Base-by-base conservation (phyloP, 306 rosid species). In the Urtica urens region DNA sequence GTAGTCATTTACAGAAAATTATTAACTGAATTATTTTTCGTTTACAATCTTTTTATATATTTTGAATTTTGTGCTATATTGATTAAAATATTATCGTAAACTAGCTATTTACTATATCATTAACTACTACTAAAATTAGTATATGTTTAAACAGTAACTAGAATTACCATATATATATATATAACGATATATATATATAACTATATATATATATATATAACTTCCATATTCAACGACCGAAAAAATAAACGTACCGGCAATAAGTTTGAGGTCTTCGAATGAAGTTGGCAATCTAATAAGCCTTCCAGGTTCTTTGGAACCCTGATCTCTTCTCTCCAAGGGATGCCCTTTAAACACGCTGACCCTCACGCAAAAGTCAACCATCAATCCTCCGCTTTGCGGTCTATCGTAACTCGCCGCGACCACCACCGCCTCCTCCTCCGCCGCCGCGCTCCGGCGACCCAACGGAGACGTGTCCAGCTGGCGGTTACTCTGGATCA, bases 341-440 rank as follows among this genome's bases (percentile, higher is more conserved):
- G 95, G 94, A 67, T 90, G 77, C 8, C 92, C 94, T 74, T 60
- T 75, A 58, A 79, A 84, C 61, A 90, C 75, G 55, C 93, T 74
- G 19, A 84, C 82, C 45, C 97, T 84, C 14, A 46, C 59, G 71
- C 31, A 59, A 27, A 51, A 43, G 42, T 31, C 35, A 50, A 55
- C 65, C 37, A 27, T 51, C 21, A 57, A 60, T 68, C 64, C 62
- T 68, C 63, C 66, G 56, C 57, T 13, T 3, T 14, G n/a, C 40
- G 4, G 11, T 4, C 33, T 10, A 4, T 14, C 11, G 4, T 3
- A 27, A 19, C 17, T 37, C 3, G 43, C 51, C 10, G 56, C 59
- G 30, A 17, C 63, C 40, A 38, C 27, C 27, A 39, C 42, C 2
- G 9, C 49, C 58, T 44, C 59, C 40, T 76, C 93, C 60, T 57